Evolutionary conservation across 2,329 filamentous ascomycete species (phyloP).

Genomic region (Ceratocystis cubensis): DNA sequence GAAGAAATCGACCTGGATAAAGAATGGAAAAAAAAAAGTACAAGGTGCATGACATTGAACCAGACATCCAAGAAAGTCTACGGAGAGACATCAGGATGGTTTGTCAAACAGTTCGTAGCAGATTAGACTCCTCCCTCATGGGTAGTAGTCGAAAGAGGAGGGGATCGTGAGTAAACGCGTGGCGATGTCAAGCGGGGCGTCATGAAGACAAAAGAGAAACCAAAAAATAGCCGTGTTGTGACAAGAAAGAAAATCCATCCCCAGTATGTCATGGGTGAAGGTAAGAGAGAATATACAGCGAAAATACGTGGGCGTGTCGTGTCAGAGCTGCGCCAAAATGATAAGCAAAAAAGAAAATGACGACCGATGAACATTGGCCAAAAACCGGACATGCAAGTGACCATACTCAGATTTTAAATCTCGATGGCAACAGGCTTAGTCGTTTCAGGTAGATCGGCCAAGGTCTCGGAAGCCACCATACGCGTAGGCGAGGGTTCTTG

Average conservation of each 20-base stretch:
- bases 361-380: background rate
- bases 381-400: background rate
- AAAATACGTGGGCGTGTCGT: background rate
- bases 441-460: slow-evolving; percentile 3
- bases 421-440: slow-evolving; percentile 13
- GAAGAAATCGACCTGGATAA: slow-evolving; percentile 8
- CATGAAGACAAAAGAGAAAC: slow-evolving; percentile 4
- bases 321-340: background rate
- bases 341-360: background rate
- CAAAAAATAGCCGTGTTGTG: background rate
- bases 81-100: background rate
- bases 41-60: background rate
- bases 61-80: background rate
- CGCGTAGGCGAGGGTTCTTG: slow-evolving; percentile 17
- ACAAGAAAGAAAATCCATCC: background rate
- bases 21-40: slow-evolving; percentile 9
- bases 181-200: background rate
- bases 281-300: slow-evolving; percentile 8
- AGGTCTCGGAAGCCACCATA: background rate
- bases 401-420: background rate
- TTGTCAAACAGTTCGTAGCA: background rate
- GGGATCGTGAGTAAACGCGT: background rate
- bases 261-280: background rate
- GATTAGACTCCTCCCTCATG: background rate
- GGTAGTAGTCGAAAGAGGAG: background rate